Evolutionary conservation across 1,139 yeast species (phyloP).

Genomic region (Nadsonia starkeyi-henricii): DNA sequence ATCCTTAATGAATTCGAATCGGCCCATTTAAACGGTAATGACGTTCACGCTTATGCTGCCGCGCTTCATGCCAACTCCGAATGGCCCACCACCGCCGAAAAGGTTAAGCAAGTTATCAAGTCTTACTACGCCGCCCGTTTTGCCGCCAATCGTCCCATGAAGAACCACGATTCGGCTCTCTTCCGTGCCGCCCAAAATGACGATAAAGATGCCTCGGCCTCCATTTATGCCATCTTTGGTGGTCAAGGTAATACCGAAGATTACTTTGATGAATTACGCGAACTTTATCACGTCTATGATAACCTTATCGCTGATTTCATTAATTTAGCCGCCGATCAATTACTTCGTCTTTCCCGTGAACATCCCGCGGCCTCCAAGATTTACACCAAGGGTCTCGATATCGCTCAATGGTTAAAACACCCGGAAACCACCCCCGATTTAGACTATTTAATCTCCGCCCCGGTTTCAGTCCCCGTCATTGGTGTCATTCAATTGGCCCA

Average conservation of each 20-base stretch:
- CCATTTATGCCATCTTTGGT: constrained; percentile 78
- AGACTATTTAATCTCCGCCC: constrained; percentile 80
- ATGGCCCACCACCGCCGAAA: constrained; percentile 49
- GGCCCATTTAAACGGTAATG: constrained; percentile 59
- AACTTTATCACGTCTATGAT: constrained; percentile 61
- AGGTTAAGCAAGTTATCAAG: constrained; percentile 61
- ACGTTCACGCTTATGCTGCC: constrained; percentile 84
- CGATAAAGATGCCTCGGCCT: constrained; percentile 37
- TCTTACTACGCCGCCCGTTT: constrained; percentile 49
- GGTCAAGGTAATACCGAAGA: constrained; percentile 99
- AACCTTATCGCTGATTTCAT: constrained; percentile 65
- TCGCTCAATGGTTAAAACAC: constrained; percentile 71
- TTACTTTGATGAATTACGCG: constrained; percentile 91
- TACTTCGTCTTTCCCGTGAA: constrained; percentile 54
- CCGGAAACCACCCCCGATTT: constrained; percentile 82
- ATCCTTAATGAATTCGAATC: constrained; percentile 74
- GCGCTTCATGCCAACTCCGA: constrained; percentile 28
- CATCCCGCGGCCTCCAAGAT: constrained; percentile 74
- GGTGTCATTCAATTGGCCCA: constrained; percentile 92
- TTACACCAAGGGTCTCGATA: constrained; percentile 86
- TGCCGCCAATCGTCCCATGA: constrained; percentile 35
- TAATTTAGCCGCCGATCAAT: constrained; percentile 50
- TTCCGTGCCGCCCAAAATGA: constrained; percentile 42
- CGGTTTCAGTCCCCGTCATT: constrained; percentile 90
- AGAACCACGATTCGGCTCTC: constrained; percentile 48